Conservation (phyloP, 805 yeast genomes). For the Kodamaea hsintzibuensis region DNA sequence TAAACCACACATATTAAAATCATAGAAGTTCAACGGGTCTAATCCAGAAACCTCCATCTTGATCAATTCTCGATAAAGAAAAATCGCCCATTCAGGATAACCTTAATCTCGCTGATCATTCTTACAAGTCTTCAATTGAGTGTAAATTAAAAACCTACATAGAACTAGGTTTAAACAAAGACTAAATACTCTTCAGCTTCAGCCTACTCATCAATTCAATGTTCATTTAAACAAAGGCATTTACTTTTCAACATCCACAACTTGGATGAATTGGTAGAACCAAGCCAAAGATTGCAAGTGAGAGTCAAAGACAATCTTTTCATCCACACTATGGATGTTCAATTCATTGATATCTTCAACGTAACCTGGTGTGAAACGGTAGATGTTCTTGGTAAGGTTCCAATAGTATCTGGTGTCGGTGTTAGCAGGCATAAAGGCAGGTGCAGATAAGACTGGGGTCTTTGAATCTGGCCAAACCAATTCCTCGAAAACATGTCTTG, state of each 20-base stretch:
- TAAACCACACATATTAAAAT: too few species aligned
- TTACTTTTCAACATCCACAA: constrained; percentile 13
- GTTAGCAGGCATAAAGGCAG: constrained; percentile 56
- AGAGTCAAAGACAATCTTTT: constrained; percentile 27
- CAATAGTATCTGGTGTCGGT: constrained; percentile 65
- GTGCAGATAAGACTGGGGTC: constrained; percentile 41
- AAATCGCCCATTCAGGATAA: too few species aligned
- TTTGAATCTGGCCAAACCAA: constrained; percentile 35
- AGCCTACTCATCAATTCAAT: not conserved
- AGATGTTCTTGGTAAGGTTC: constrained; percentile 54
- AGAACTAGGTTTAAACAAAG: not conserved
- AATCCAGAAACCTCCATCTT: too few species aligned
- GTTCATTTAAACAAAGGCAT: not conserved
- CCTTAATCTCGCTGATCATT: too few species aligned
- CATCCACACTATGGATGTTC: constrained; percentile 38
- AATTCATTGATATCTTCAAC: constrained; percentile 10
- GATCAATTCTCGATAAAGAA: too few species aligned
- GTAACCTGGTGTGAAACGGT: constrained; percentile 43
- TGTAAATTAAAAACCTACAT: not conserved
- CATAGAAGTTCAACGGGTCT: too few species aligned
- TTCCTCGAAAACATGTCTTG: constrained; percentile 63
- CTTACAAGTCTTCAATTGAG: too few species aligned
- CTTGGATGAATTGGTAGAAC: constrained; percentile 30
- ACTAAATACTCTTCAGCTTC: not conserved
- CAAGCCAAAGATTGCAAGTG: constrained; percentile 39